These are phyloP conservation scores for Rhododendron vialii DNA, from an alignment of 148 eudicot genomes.

Conservation along the genomic window DNA sequence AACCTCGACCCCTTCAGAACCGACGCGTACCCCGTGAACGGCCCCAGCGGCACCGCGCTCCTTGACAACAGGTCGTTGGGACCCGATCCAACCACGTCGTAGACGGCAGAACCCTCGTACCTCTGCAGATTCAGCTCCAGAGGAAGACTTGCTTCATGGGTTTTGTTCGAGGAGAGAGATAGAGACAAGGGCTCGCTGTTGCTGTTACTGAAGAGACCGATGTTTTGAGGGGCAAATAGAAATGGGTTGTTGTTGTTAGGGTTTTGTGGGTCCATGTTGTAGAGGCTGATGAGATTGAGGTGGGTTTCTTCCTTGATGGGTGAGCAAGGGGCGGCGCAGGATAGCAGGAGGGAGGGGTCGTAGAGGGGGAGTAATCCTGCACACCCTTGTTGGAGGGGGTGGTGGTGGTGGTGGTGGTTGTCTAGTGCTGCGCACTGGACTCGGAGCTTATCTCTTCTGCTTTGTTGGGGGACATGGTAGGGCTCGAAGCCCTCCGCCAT, in stretches of 20 bases:
- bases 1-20: constrained; percentile 74
- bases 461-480: constrained; percentile 55
- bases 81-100: constrained; percentile 5
- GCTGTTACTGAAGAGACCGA: constrained; percentile 5
- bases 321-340: constrained; percentile 25
- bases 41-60: constrained; percentile 60
- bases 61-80: constrained; percentile 22
- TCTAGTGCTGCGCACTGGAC: constrained; percentile 4
- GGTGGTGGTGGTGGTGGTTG: background rate
- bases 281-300: constrained; percentile 20
- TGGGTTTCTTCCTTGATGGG: constrained; percentile 25
- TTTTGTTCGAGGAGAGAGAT: constrained; percentile 39
- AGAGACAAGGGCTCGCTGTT: constrained; percentile 29
- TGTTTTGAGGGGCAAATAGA: constrained; percentile 14
- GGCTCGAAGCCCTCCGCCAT: constrained; percentile 25
- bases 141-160: constrained; percentile 14
- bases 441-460: constrained; percentile 58
- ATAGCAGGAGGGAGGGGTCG: constrained; percentile 35
- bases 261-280: constrained; percentile 17
- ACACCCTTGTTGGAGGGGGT: constrained; percentile 14
- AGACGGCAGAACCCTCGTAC: constrained; percentile 15
- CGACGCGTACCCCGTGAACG: constrained; percentile 78
- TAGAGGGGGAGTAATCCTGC: constrained; percentile 34
- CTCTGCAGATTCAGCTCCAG: constrained; percentile 28
- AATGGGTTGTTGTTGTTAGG: constrained; percentile 13